A percentile compares a stretch with the other conserved stretches of the same genome.
These are phyloP conservation scores for Cutaneotrichosporon sp. DNA, from an alignment of 1,284 basidiomycete genomes.

Conservation along the genomic window DNA sequence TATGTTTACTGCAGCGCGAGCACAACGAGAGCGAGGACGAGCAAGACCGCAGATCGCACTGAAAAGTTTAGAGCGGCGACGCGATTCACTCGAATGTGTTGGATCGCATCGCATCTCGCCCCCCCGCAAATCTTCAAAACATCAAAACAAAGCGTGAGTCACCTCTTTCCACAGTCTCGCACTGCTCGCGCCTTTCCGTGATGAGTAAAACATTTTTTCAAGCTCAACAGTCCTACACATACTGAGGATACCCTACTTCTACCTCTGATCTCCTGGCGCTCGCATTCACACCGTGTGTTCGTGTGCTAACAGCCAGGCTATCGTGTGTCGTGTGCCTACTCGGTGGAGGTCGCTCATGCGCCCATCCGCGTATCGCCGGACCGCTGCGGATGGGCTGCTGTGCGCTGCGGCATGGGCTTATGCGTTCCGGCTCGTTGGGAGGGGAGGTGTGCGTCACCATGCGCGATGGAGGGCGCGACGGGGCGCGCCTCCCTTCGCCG, in stretches of 20 bases:
- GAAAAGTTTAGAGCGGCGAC: neutral
- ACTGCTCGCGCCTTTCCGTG: neutral
- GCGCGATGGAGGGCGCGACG: no score
- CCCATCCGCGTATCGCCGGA: no score
- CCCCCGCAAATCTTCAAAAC: neutral
- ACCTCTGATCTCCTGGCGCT: conserved; percentile 7
- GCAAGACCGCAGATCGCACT: neutral
- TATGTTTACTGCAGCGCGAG: neutral
- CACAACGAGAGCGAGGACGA: neutral
- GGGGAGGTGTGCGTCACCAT: no score
- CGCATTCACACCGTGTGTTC: neutral
- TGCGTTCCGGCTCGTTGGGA: no score
- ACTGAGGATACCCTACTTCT: conserved; percentile 8
- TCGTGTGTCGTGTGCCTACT: no score
- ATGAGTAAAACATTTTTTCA: conserved; percentile 5
- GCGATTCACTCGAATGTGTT: no score
- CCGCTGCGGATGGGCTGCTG: no score
- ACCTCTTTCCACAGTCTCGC: no score
- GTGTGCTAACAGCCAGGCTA: neutral
- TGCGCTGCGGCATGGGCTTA: no score
- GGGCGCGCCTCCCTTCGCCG: no score
- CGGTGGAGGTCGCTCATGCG: no score
- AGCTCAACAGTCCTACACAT: conserved; percentile 9
- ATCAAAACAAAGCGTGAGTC: neutral
- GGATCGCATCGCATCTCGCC: neutral